Conservation (phyloP, 2,329 filamentous ascomycete species). For the Fusarium oxysporum region DNA sequence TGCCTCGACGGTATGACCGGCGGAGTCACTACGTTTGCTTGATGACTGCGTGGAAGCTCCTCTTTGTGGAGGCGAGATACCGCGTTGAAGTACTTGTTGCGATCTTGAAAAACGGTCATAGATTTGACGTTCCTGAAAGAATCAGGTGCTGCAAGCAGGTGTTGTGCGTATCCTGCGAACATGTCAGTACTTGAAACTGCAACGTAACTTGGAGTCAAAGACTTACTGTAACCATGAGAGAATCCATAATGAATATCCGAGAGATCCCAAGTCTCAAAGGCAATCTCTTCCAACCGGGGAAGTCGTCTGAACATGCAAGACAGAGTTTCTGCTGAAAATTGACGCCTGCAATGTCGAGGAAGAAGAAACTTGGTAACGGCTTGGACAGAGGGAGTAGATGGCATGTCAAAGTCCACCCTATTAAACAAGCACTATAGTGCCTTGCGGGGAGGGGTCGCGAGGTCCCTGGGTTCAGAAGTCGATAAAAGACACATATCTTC, state of each 20-base stretch:
- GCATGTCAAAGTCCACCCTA: neutral
- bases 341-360: neutral
- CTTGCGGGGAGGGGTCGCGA: too few species aligned
- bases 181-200: neutral
- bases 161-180: too few species aligned
- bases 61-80: neutral
- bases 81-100: slow-evolving; percentile 13
- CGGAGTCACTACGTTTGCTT: too few species aligned
- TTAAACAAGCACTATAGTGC: too few species aligned
- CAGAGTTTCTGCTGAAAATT: neutral
- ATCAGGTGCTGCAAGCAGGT: neutral
- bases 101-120: slow-evolving; percentile 1
- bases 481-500: neutral
- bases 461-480: too few species aligned
- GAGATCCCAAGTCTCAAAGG: neutral
- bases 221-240: too few species aligned
- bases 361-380: neutral
- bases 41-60: too few species aligned
- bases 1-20: too few species aligned
- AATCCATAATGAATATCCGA: neutral
- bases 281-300: neutral
- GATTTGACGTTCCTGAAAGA: slow-evolving; percentile 38
- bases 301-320: neutral
- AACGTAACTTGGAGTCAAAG: too few species aligned
- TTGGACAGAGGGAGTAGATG: neutral